Evolutionary conservation across 176 grass and related monocot species (phyloP), one percentile per base, ranked within the genome.

Genomic region (Eragrostis curvula): DNA sequence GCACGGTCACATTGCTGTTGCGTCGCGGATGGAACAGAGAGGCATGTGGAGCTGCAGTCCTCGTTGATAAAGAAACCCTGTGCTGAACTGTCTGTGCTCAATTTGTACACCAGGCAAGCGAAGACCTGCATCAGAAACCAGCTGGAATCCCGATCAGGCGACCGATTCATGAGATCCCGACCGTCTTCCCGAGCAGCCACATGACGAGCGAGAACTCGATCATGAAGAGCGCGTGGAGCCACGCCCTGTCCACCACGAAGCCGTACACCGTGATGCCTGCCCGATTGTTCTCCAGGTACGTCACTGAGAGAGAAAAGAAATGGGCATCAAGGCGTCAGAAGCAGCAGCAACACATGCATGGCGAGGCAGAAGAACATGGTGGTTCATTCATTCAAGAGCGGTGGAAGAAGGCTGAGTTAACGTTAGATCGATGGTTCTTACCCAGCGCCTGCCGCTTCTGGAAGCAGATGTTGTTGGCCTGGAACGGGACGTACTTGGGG

Each of bases 111-210:
- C 59, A 47, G 17, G 39, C 17, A 72, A 66, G 27, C 6, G 65
- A 83, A 36, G 9, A 66, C 23, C 18, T 69, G 18, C 70, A 28
- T 14, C 53, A 53, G 55, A 79, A 7, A 27, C 51, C 1, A 36
- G 8, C 8, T 18, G 8, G 39, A 21, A n/a, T 13, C 45, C 0
- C 61, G 40, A 13, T 12, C 29, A 32, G 67, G 23, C 32, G 1
- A 1, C 0, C 16, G 7, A 0, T 73, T 82, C 78, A 90, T 16
- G 88, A 91, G 21, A 91, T 86, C 8, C 94, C 92, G 36, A 98
- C 79, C 46, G 92, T 98, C 87, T 98, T 98, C n/a, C 90, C 92
- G 32, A 98, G 86, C 62, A 98, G 84, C 96, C 96, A 98, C 90
- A 89, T 91, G 28, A 98, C 84, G 12, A 98, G 86, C 48, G 92